phyloP scores from a whole-genome alignment of 768 basidiomycete genomes.

The Boletus pseudopeckii region DNA sequence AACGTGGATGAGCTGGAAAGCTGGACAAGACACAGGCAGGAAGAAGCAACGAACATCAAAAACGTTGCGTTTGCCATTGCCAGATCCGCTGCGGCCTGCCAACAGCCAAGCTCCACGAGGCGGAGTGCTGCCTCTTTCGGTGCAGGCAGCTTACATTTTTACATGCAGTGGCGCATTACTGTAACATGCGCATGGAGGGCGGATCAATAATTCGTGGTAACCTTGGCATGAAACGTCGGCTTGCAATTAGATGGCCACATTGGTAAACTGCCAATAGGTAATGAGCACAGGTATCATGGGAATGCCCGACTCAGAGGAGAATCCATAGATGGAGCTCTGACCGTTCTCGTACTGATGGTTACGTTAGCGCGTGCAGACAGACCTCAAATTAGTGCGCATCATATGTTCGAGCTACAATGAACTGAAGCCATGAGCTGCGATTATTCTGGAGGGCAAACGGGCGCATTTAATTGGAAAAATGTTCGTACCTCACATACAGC shows the following conservation, averaged over 20 bases:
- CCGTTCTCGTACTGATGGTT: not conserved
- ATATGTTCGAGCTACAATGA: not conserved
- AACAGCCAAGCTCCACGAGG: slow-evolving; percentile 20
- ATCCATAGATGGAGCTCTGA: not conserved
- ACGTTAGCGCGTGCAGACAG: not conserved
- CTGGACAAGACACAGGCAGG: not conserved
- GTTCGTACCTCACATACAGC: slow-evolving; percentile 10
- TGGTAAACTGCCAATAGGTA: slow-evolving; percentile 8
- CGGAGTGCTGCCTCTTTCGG: not conserved
- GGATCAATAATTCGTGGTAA: not conserved
- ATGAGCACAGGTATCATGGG: not conserved
- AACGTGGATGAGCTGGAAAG: not conserved
- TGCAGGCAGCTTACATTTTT: not conserved
- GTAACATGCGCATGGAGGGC: not conserved
- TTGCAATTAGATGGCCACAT: not conserved
- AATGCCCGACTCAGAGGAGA: not conserved
- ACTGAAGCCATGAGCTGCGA: not conserved
- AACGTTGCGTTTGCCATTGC: slow-evolving; percentile 6
- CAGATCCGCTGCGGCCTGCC: slow-evolving; percentile 8
- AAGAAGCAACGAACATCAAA: not conserved
- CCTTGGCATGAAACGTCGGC: slow-evolving; percentile 2
- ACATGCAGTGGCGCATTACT: not conserved
- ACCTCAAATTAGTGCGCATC: not conserved
- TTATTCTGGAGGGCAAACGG: no score
- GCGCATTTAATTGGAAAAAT: not conserved